Evolutionary conservation across 1,284 basidiomycete genomes (phyloP), one percentile per base, ranked within the genome.

Genomic region (Kalmanozyma brasiliensis): DNA sequence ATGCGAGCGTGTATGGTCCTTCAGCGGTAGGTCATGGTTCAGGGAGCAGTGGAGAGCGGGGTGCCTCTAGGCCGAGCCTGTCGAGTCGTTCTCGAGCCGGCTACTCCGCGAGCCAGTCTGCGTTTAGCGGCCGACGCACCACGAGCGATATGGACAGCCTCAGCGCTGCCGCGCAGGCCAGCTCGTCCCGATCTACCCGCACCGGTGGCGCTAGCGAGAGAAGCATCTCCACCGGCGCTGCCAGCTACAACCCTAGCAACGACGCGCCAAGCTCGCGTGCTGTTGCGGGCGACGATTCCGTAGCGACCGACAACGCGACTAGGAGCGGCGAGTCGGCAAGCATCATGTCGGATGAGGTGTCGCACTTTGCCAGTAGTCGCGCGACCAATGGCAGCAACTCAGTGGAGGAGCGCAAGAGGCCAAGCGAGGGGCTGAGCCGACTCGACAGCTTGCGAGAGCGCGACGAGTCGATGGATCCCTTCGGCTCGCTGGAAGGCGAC

Each of bases 241-340:
- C 73, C 7, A 73, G 71, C 57, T 75, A 74, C 45, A 71, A 55
- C 37, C 71, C 73, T 1, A 64, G 56, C 34, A 59, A 55, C 9
- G 65, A 55, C 9, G 30, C 38, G 17, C 55, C 74, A 10, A 64
- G 51, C 1, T 34, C 55, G 8, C 72, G 72, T 45, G 72, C 72
- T 6, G 69, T 68, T 45, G 71, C 72, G 17, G 55, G 72, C 19
- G 59, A 53, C 7, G 52, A 49, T 1, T 33, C 33, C 7, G 46
- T 10, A 2, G 47, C 26, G 1, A 51, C 58, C 2, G 57, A 38
- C 24, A 30, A 23, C n/a, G 58, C 49, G 4, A 46, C 14, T 47
- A 67, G 34, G 17, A 53, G 52, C 38, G 49, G 42, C 24, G 44
- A 51, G 13, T 26, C 24, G 14, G 16, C 34, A n/a, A 43, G 52